Percentiles rank a stretch among this genome's conserved stretches.
Conservation (phyloP, 192 early-diverging fungal genomes). For the Fimicolochytrium jonesii region DNA sequence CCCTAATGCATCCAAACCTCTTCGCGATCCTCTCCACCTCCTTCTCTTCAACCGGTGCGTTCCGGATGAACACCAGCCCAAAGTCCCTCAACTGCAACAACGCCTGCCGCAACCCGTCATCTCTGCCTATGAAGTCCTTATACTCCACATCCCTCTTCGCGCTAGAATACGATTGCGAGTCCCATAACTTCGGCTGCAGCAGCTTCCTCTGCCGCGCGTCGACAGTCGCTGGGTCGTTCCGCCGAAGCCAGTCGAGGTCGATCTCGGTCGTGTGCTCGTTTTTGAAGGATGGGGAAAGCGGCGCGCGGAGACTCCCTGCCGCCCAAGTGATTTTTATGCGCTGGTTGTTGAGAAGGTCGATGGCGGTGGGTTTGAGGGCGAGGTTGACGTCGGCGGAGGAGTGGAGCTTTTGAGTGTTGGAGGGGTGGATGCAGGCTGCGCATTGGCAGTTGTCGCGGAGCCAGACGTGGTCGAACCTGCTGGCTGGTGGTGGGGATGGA, state of each 20-base stretch:
- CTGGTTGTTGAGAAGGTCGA: not conserved
- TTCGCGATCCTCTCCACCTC: conserved; percentile 57
- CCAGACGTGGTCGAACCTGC: conserved; percentile 34
- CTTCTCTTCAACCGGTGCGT: conserved; percentile 56
- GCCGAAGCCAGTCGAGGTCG: conserved; percentile 21
- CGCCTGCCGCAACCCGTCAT: conserved; percentile 43
- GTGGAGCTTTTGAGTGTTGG: conserved; percentile 53
- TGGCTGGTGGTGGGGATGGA: not conserved
- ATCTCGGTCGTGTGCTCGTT: conserved; percentile 4
- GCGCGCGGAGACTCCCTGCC: not conserved
- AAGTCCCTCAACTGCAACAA: conserved; percentile 58
- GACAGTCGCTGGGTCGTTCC: conserved; percentile 5
- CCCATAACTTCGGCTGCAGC: conserved; percentile 31
- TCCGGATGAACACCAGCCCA: conserved; percentile 65
- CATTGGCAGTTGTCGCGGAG: conserved; percentile 55
- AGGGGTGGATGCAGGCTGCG: conserved; percentile 42
- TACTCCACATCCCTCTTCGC: conserved; percentile 30
- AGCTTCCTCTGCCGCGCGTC: not conserved
- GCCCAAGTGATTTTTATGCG: conserved; percentile 20
- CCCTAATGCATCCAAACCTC: conserved; percentile 62
- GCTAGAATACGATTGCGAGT: conserved; percentile 10
- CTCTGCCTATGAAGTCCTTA: conserved; percentile 52
- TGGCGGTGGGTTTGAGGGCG: not conserved
- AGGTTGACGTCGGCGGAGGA: conserved; percentile 38
- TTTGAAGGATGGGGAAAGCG: not conserved